Conservation (phyloP, 2,329 filamentous ascomycete genomes). For the Fusarium tanahbumbuense region DNA sequence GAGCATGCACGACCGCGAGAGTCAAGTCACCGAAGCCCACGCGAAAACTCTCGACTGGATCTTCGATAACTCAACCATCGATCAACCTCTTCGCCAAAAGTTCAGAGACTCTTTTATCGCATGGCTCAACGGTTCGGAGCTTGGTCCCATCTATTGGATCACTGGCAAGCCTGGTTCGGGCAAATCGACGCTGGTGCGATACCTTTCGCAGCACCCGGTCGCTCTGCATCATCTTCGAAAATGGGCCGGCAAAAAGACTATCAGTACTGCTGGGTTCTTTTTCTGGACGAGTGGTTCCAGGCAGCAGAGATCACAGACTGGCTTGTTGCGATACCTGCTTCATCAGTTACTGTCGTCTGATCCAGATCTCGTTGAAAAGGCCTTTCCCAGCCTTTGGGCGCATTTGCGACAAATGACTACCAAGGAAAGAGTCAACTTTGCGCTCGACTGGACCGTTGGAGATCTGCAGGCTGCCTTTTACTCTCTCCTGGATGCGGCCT, state of each 20-base stretch:
- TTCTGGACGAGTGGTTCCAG: slow-evolving; percentile 58
- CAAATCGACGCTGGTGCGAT: slow-evolving; percentile 60
- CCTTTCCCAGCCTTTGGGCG: slow-evolving; percentile 7
- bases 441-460: slow-evolving; percentile 10
- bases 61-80: slow-evolving; percentile 37
- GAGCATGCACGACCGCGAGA: slow-evolving; percentile 49
- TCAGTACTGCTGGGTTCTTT: slow-evolving; percentile 55
- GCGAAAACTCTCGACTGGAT: slow-evolving; percentile 54
- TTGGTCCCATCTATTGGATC: slow-evolving; percentile 14
- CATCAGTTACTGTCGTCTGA: slow-evolving; percentile 49
- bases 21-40: slow-evolving; percentile 49
- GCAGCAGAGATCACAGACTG: slow-evolving; percentile 53
- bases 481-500: not conserved
- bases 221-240: slow-evolving; percentile 26
- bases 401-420: slow-evolving; percentile 6
- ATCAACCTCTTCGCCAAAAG: not conserved
- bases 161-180: slow-evolving; percentile 53
- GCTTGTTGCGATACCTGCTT: slow-evolving; percentile 52
- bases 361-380: not conserved
- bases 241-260: slow-evolving; percentile 47
- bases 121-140: not conserved
- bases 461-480: slow-evolving; percentile 2
- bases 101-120: slow-evolving; percentile 6
- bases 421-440: slow-evolving; percentile 11
- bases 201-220: slow-evolving; percentile 46